phyloP scores from a whole-genome alignment of 352 stramenopile species.

The Pythium plurisporium region DNA sequence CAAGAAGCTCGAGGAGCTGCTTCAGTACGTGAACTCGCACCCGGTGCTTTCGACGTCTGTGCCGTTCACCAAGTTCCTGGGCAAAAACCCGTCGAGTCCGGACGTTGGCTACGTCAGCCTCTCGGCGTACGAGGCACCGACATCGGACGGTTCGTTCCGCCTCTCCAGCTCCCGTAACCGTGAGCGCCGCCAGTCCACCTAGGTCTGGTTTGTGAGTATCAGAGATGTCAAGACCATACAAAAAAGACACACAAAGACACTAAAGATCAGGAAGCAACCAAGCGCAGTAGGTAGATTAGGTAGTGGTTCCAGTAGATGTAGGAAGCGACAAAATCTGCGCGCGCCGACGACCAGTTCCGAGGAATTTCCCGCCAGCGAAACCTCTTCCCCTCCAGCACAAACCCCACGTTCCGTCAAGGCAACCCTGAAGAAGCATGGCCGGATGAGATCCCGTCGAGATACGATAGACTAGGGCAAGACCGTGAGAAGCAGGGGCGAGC shows the following conservation, averaged over 20 bases:
- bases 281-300: constrained; percentile 26
- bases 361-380: not conserved
- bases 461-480: not conserved
- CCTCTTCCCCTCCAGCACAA: not conserved
- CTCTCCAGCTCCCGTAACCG: constrained; percentile 8
- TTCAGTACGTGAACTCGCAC: constrained; percentile 55
- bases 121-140: constrained; percentile 60
- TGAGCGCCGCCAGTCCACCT: constrained; percentile 14
- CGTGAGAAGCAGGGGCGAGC: not conserved
- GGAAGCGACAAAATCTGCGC: constrained; percentile 17
- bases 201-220: too few species aligned
- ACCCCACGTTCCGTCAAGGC: not conserved
- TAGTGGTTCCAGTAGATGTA: constrained; percentile 22
- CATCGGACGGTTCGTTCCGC: constrained; percentile 31
- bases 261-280: constrained; percentile 17
- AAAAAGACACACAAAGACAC: not conserved
- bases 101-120: constrained; percentile 69
- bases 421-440: not conserved
- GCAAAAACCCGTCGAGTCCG: constrained; percentile 63
- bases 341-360: constrained; percentile 3
- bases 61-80: constrained; percentile 56
- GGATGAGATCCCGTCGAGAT: constrained; percentile 8
- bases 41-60: constrained; percentile 36
- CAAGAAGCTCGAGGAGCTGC: constrained; percentile 46
- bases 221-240: too few species aligned